A percentile compares a stretch with the other conserved stretches of the same genome.
These are phyloP conservation scores for Leishmania major DNA, from an alignment of 208 protist species.

Conservation along the genomic window DNA sequence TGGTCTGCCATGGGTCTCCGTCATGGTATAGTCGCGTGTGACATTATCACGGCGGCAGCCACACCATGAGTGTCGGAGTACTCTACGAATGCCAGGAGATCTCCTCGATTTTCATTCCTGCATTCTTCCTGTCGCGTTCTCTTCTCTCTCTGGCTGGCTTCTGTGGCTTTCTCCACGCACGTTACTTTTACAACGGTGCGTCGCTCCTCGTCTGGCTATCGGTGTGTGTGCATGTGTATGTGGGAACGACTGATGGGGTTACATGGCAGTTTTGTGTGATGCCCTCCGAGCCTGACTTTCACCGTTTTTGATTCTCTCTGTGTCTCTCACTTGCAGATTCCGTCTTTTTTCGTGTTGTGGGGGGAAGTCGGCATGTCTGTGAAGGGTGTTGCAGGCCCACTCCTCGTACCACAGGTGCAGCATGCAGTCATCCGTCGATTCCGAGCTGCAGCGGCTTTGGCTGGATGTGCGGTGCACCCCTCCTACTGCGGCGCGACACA, in stretches of 20 bases:
- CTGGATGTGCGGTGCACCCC: conserved; percentile 52
- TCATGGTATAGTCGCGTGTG: not conserved
- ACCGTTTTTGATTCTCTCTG: not conserved
- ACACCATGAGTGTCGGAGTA: not conserved
- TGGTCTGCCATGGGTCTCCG: not conserved
- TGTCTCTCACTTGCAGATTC: not conserved
- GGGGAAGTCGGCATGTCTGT: not conserved
- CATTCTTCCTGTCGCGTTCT: not conserved
- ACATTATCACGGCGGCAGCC: no score
- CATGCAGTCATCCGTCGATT: conserved; percentile 5
- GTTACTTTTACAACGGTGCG: not conserved
- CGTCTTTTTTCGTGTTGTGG: not conserved
- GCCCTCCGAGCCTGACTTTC: not conserved
- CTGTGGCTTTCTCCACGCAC: not conserved
- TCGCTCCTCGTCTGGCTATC: not conserved
- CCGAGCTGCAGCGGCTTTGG: conserved; percentile 49
- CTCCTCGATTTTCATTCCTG: not conserved
- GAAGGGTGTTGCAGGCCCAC: not conserved
- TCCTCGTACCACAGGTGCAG: not conserved
- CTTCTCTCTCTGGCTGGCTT: not conserved
- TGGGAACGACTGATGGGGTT: not conserved
- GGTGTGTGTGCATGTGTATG: not conserved
- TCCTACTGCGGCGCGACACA: conserved; percentile 27
- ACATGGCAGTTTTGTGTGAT: not conserved
- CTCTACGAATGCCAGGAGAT: not conserved